These are phyloP conservation scores for Phlegmacium glaucopus DNA, from an alignment of 768 basidiomycete genomes.

Conservation along the genomic window DNA sequence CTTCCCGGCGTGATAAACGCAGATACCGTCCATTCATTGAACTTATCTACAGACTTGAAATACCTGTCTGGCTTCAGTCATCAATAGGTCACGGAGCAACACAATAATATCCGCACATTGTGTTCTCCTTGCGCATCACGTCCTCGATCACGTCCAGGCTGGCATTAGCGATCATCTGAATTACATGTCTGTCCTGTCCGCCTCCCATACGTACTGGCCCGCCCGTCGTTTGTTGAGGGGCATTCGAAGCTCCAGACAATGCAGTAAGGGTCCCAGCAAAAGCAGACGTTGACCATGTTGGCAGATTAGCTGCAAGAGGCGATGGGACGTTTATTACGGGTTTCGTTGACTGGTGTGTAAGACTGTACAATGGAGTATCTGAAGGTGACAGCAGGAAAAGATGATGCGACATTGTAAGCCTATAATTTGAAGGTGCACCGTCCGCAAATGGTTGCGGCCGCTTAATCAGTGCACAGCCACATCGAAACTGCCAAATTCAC, in stretches of 20 bases:
- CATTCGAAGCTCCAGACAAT: slow-evolving; percentile 78
- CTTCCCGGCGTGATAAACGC: slow-evolving; percentile 95
- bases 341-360: slow-evolving; percentile 81
- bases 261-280: slow-evolving; percentile 89
- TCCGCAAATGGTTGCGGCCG: too few species aligned
- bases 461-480: too few species aligned
- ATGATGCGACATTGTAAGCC: slow-evolving; percentile 94
- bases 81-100: slow-evolving; percentile 14
- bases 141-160: slow-evolving; percentile 96
- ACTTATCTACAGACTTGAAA: slow-evolving; percentile 91
- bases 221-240: slow-evolving; percentile 65
- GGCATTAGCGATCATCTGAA: slow-evolving; percentile 98
- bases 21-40: slow-evolving; percentile 98
- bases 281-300: slow-evolving; percentile 88
- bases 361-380: slow-evolving; percentile 80
- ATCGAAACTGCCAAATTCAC: too few species aligned
- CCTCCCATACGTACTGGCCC: slow-evolving; percentile 69
- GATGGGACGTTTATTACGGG: slow-evolving; percentile 56
- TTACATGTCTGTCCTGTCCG: slow-evolving; percentile 87
- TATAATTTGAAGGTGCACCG: too few species aligned
- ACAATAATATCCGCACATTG: slow-evolving; percentile 54
- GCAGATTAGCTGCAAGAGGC: slow-evolving; percentile 77
- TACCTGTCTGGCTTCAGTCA: too few species aligned
- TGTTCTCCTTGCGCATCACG: slow-evolving; percentile 75
- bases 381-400: slow-evolving; percentile 83